Evolutionary conservation across 1,139 yeast species (phyloP).

Genomic region (Nakaseomyces uthaithaninus): DNA sequence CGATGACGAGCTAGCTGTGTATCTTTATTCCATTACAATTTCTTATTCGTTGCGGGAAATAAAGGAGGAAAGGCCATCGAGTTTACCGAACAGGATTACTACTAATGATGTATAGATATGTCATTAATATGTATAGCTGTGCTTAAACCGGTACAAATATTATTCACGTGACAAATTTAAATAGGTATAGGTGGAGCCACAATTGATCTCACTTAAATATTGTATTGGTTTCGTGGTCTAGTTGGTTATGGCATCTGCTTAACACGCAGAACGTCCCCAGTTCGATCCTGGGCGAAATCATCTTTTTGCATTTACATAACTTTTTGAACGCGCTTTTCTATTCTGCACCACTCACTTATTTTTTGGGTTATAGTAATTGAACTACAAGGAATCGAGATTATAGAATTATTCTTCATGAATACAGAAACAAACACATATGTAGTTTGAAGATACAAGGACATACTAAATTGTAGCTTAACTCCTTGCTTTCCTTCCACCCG

Average conservation of each 20-base stretch:
- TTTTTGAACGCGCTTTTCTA: background rate
- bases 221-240: constrained; percentile 76
- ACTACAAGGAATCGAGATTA: background rate
- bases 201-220: too few species aligned
- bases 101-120: too few species aligned
- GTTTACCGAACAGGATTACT: too few species aligned
- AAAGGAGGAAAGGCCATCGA: too few species aligned
- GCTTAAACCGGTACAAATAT: background rate
- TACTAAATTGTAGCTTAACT: constrained; percentile 22
- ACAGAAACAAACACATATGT: too few species aligned
- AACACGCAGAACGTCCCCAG: constrained; percentile 99
- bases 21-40: too few species aligned
- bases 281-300: constrained; percentile 99
- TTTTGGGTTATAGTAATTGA: background rate
- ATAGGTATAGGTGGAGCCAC: too few species aligned
- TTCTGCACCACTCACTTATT: background rate
- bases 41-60: too few species aligned
- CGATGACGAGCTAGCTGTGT: too few species aligned
- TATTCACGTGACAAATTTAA: too few species aligned
- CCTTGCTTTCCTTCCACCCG: constrained; percentile 29
- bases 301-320: constrained; percentile 5
- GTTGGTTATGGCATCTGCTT: constrained; percentile 99
- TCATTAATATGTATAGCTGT: too few species aligned
- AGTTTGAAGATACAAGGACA: background rate
- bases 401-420: background rate